phyloP scores from a whole-genome alignment of 768 basidiomycete genomes.

The Russula dissimulans region DNA sequence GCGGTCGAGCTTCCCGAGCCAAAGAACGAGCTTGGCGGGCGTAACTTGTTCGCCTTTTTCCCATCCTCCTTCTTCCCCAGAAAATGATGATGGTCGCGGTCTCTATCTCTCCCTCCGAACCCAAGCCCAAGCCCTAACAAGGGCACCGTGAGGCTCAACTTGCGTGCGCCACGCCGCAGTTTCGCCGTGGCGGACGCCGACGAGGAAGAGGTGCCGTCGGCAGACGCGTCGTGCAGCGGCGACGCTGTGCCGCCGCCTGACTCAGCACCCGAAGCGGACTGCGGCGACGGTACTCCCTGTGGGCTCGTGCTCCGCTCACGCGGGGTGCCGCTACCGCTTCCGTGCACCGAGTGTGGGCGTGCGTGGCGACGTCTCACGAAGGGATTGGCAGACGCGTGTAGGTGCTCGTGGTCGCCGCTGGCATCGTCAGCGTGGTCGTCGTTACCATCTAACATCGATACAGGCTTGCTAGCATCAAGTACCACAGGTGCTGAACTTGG shows the following conservation, averaged over 20 bases:
- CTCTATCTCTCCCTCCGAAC: not conserved
- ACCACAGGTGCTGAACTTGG: not conserved
- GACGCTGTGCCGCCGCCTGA: not conserved
- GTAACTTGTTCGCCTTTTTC: not conserved
- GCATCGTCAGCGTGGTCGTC: not conserved
- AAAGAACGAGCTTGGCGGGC: not conserved
- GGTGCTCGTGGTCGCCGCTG: not conserved
- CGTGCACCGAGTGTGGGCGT: conserved; percentile 14
- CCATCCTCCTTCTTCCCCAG: conserved; percentile 1
- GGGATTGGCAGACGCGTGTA: not conserved
- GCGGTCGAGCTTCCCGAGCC: not conserved
- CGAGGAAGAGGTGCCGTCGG: not conserved
- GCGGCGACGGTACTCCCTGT: not conserved
- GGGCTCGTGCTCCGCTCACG: conserved; percentile 1
- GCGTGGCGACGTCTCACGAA: not conserved
- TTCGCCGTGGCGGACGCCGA: conserved; percentile 23
- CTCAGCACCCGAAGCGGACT: not conserved
- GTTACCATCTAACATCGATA: not conserved
- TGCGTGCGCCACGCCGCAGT: conserved; percentile 28
- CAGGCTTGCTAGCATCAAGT: not conserved
- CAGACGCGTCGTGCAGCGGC: not conserved
- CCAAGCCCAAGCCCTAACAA: conserved; percentile 41
- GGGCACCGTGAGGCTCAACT: conserved; percentile 59
- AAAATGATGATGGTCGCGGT: not conserved
- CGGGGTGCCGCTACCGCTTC: conserved; percentile 2